Evolutionary conservation across 2,329 filamentous ascomycete species (phyloP).

Genomic region (Apiospora hydei): DNA sequence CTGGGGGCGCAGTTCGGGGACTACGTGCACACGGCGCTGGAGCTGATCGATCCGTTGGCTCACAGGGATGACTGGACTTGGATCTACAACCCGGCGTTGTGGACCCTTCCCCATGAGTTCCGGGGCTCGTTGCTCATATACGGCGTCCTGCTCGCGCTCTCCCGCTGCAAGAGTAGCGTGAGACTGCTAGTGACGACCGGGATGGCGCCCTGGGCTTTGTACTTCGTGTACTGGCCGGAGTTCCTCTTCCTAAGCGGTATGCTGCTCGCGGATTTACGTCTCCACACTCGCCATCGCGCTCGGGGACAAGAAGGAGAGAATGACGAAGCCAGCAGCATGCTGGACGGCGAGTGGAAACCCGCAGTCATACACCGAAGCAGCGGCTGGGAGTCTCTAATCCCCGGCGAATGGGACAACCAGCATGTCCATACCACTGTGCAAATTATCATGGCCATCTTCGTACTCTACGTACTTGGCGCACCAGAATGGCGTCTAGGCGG

Average conservation of each 20-base stretch:
- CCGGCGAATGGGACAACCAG: neutral
- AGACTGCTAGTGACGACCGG: constrained; percentile 32
- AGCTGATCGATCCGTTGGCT: constrained; percentile 33
- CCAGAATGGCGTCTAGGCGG: constrained; percentile 35
- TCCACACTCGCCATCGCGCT: constrained; percentile 23
- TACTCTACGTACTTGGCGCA: constrained; percentile 35
- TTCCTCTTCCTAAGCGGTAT: constrained; percentile 44
- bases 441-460: constrained; percentile 28
- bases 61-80: constrained; percentile 25
- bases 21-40: constrained; percentile 27
- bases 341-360: neutral
- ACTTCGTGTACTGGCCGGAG: constrained; percentile 38
- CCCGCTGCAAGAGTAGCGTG: constrained; percentile 32
- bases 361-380: neutral
- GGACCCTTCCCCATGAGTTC: constrained; percentile 49
- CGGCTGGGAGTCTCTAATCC: neutral
- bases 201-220: constrained; percentile 36
- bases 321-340: neutral
- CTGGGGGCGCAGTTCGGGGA: constrained; percentile 34
- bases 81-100: constrained; percentile 44
- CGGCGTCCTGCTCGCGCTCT: constrained; percentile 42
- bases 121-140: constrained; percentile 46
- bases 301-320: neutral
- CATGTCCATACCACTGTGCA: constrained; percentile 15
- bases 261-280: constrained; percentile 41